Base-by-base conservation (phyloP, 305 asterid species). In the Fraxinus paxiana region DNA sequence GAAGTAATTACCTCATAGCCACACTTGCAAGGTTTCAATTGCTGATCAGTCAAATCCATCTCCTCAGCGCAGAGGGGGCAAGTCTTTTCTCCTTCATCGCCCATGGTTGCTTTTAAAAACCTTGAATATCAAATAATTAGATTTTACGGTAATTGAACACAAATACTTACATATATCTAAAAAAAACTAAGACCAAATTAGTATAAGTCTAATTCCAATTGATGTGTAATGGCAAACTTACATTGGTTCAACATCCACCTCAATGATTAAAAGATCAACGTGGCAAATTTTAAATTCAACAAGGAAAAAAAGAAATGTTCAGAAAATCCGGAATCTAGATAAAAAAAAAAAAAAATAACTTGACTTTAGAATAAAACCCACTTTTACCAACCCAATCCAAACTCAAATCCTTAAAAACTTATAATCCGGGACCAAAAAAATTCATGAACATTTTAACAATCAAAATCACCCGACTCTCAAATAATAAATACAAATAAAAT, bases 31-130 rank as follows among this genome's bases (percentile, higher is more conserved):
- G 99, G 99, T 89, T 89, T 96, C 93, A 96, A 85, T 87, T 96
- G 99, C 89, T 92, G 98, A 86, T 96, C 99, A 77, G 99, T 96
- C 90, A 94, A 83, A 86, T 96, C 99, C 99, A 96, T 96, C 90
- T 92, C 99, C 93, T 96, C 98, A 0, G 99, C 97, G 79, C 98
- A 96, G 82, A 96, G 98, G 87, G 99, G 99, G 85, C 99, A 96
- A 67, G 93, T 94, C 89, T 87, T 94, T 82, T 96, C 99, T 81
- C 99, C 97, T 90, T 91, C 92, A 77, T 94, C 97, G 77, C 97
- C 89, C 98, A 96, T 94, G 89, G 84, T 91, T 88, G 81, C 94
- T 95, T 95, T 89, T 17, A 22, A 83, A 82, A 82, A 26, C 37
- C 43, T 54, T 30, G 15, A 24, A 51, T 15, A 76, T 1, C 61